Conservation (phyloP, 108 stramenopile genomes). For the Craspedostauros australis region DNA sequence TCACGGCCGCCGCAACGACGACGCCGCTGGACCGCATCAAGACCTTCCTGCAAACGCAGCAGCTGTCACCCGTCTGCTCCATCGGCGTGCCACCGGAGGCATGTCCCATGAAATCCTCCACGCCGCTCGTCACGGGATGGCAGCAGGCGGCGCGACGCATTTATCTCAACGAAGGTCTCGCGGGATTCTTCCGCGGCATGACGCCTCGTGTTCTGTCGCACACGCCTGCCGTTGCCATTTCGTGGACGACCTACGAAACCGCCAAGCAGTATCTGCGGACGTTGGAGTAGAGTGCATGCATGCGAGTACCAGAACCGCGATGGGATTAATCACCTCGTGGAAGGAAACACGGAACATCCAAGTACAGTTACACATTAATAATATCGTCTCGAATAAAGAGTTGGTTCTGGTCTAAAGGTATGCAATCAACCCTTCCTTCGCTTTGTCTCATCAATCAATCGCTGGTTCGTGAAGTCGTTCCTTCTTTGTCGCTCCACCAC, state of each 20-base stretch:
- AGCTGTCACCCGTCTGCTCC: conserved; percentile 28
- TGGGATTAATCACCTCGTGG: too few relatives aligned
- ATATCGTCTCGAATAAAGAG: too few relatives aligned
- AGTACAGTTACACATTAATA: too few relatives aligned
- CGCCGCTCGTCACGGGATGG: conserved; percentile 27
- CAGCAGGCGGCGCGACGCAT: conserved; percentile 79
- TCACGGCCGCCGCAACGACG: conserved; percentile 83
- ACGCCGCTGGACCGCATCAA: conserved; percentile 97
- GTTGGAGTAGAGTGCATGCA: too few relatives aligned
- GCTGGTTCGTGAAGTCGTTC: too few relatives aligned
- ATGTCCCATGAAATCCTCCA: conserved; percentile 1
- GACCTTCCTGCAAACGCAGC: conserved; percentile 84
- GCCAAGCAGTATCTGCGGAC: conserved; percentile 65
- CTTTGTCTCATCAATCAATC: too few relatives aligned
- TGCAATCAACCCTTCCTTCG: too few relatives aligned
- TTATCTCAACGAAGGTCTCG: conserved; percentile 73
- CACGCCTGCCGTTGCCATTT: conserved; percentile 95
- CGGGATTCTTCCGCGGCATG: conserved; percentile 87
- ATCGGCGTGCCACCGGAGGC: conserved; percentile 1
- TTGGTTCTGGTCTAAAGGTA: too few relatives aligned
- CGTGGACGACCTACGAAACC: conserved; percentile 97
- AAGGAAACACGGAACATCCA: too few relatives aligned
- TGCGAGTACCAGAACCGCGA: too few relatives aligned
- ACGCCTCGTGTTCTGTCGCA: conserved; percentile 82
- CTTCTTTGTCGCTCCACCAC: too few relatives aligned